Evolutionary conservation across 1,284 basidiomycete species (phyloP).

Genomic region (Anthracocystis walkeri): DNA sequence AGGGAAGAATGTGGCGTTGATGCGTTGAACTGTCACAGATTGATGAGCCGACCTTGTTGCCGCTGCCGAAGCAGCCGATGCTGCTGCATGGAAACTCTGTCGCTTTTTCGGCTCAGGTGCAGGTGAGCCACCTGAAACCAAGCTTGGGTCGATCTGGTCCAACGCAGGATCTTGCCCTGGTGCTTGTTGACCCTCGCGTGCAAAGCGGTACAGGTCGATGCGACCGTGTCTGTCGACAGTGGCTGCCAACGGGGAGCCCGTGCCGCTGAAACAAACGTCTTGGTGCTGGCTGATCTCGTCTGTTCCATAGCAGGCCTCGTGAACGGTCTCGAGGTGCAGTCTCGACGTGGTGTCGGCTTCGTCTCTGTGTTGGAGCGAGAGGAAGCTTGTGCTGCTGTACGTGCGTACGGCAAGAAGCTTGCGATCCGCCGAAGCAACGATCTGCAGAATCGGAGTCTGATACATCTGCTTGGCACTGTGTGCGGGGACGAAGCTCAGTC

Average conservation of each 20-base stretch:
- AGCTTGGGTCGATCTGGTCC: neutral
- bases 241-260: neutral
- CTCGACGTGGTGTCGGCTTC: neutral
- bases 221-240: slow-evolving; percentile 27
- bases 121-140: neutral
- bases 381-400: slow-evolving; percentile 23
- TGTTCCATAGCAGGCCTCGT: slow-evolving; percentile 10
- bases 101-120: neutral
- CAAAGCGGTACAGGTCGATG: slow-evolving; percentile 13
- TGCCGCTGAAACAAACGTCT: slow-evolving; percentile 25
- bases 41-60: neutral
- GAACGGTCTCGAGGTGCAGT: slow-evolving; percentile 11
- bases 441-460: slow-evolving; percentile 33
- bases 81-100: neutral
- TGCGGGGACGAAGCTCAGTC: slow-evolving; percentile 23
- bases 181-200: neutral
- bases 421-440: slow-evolving; percentile 14
- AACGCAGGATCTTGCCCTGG: neutral
- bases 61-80: neutral
- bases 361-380: slow-evolving; percentile 1
- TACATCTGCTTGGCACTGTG: slow-evolving; percentile 14
- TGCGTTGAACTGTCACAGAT: neutral
- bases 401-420: slow-evolving; percentile 21
- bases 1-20: neutral
- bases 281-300: slow-evolving; percentile 22